Evolutionary conservation across 1,284 basidiomycete genomes (phyloP).

Genomic region (Tilletia indica): DNA sequence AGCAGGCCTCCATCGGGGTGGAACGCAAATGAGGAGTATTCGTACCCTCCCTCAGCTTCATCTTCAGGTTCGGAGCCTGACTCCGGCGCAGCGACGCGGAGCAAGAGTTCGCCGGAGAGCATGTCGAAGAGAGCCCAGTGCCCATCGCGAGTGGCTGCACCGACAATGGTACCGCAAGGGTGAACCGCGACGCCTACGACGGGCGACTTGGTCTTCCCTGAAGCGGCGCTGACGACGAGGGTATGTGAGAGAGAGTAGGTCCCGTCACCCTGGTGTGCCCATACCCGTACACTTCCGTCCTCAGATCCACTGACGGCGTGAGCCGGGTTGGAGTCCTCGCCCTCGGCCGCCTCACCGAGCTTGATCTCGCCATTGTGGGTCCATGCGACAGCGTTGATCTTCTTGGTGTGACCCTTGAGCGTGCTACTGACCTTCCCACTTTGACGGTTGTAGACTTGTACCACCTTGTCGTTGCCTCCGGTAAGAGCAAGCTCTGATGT

Average conservation of each 20-base stretch:
- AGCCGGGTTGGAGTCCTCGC: constrained; percentile 32
- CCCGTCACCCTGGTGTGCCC: constrained; percentile 66
- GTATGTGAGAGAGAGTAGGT: constrained; percentile 76
- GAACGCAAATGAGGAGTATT: too few relatives aligned
- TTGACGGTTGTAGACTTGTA: too few relatives aligned
- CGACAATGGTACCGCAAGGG: constrained; percentile 75
- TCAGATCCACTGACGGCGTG: constrained; percentile 74
- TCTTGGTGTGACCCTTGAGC: too few relatives aligned
- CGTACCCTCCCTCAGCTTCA: too few relatives aligned
- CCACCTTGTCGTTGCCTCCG: too few relatives aligned
- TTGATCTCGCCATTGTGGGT: constrained; percentile 69
- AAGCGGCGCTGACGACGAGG: constrained; percentile 59
- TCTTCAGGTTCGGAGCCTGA: too few relatives aligned
- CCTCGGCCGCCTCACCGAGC: constrained; percentile 63
- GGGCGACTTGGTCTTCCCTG: constrained; percentile 65
- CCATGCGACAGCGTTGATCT: too few relatives aligned
- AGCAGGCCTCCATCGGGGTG: too few relatives aligned
- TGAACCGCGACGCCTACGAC: constrained; percentile 84
- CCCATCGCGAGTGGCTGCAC: constrained; percentile 77
- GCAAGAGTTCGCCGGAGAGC: too few relatives aligned
- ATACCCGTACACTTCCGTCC: constrained; percentile 90
- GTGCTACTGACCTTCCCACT: too few relatives aligned
- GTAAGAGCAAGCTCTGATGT: too few relatives aligned
- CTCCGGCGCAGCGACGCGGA: too few relatives aligned
- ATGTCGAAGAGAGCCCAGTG: constrained; percentile 88